phyloP scores from a whole-genome alignment of 1,284 basidiomycete species.

The Coniferiporia weirii region DNA sequence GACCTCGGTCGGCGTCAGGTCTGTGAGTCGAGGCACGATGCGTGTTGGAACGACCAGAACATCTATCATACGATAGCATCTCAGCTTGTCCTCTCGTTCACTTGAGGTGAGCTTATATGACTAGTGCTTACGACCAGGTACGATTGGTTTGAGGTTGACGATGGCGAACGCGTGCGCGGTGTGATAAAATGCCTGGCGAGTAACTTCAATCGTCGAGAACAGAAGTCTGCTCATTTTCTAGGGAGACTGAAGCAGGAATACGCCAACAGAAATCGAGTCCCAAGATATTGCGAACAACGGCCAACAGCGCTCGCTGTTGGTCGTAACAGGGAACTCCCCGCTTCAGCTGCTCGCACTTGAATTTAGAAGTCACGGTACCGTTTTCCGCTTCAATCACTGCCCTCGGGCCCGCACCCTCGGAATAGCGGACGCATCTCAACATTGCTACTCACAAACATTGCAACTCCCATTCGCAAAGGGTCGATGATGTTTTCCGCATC shows the following conservation, averaged over 20 bases:
- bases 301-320: no score
- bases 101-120: not conserved
- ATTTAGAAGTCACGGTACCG: no score
- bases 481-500: no score
- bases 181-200: constrained; percentile 76
- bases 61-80: constrained; percentile 45
- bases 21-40: constrained; percentile 69
- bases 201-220: constrained; percentile 83
- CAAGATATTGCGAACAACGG: no score
- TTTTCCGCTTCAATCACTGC: no score
- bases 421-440: no score
- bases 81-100: not conserved
- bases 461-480: no score
- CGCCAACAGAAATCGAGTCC: no score
- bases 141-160: constrained; percentile 89
- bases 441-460: no score
- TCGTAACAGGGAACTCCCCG: no score
- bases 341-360: no score
- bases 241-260: not conserved
- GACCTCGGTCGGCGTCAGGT: constrained; percentile 68
- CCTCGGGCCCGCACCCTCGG: no score
- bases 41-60: constrained; percentile 82
- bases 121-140: constrained; percentile 79
- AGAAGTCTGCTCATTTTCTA: constrained; percentile 41
- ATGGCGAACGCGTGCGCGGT: constrained; percentile 71